phyloP scores from a whole-genome alignment of 441 rosid species.

The Corymbia citriodora region DNA sequence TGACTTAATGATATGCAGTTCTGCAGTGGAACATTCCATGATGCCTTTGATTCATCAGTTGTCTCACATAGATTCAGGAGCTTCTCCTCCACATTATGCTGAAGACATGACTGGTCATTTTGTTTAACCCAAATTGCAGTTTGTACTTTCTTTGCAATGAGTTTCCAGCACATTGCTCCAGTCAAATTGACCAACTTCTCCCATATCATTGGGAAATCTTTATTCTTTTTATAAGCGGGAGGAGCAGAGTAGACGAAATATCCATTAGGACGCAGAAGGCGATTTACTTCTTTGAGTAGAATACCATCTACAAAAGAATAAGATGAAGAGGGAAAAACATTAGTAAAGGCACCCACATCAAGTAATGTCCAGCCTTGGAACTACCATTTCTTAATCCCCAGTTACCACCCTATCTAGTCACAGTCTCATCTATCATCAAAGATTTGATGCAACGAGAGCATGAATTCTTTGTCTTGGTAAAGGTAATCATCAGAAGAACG shows the following conservation, averaged over 20 bases:
- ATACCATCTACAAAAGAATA: constrained; percentile 64
- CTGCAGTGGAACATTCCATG: constrained; percentile 67
- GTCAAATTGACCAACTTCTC: constrained; percentile 65
- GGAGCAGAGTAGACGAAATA: constrained; percentile 94
- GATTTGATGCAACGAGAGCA: neutral
- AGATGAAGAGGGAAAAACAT: neutral
- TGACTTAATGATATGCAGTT: constrained; percentile 49
- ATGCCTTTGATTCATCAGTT: constrained; percentile 48
- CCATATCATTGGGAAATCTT: constrained; percentile 82
- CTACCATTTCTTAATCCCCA: neutral
- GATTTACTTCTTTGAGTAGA: constrained; percentile 83
- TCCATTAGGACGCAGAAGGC: constrained; percentile 74
- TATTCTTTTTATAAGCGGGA: constrained; percentile 76
- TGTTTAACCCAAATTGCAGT: constrained; percentile 90
- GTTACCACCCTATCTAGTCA: neutral
- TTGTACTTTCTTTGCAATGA: constrained; percentile 72
- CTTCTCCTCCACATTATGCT: constrained; percentile 49
- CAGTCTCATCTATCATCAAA: neutral
- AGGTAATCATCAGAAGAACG: neutral
- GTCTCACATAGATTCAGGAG: constrained; percentile 51
- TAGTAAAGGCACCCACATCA: neutral
- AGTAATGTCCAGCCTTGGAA: neutral
- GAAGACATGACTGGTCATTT: constrained; percentile 55
- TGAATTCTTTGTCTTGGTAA: neutral
- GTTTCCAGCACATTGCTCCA: constrained; percentile 92